Evolutionary conservation across 768 basidiomycete species (phyloP), one percentile per base, ranked within the genome.

Genomic region (Lactarius sanguifluus): DNA sequence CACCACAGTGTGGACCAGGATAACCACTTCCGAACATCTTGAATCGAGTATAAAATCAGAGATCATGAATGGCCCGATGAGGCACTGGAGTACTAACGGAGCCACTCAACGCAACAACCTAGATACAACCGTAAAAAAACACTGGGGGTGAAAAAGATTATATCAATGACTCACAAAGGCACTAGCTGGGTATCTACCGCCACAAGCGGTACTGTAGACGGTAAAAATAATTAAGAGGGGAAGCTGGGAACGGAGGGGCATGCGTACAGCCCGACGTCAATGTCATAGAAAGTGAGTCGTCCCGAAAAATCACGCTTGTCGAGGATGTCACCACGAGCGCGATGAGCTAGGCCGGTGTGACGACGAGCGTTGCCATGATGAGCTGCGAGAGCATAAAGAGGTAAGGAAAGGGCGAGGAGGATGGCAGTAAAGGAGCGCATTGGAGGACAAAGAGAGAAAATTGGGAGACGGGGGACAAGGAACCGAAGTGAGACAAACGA

Each of bases 1-100:
- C 77, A 73, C 82, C 83, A 75, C 92, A 94, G 45, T 85, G 60
- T 25, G 85, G 84, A 1, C 88, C 85, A 6, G 90, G 89, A 74
- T 85, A 89, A 7, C 82, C 82, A 47, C 65, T 66, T 16, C 88
- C 87, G 71, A 77, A 90, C 78, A 88, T 81, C 73, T 81, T 45
- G 23, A 12, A 54, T n/a, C 12, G 52, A 25, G 47, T 12, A 41
- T 12, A 30, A 40, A 20, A 20, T 66, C 57, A 66, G 50, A 6
- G 18, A 25, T 32, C 4, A 23, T 15, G 12, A 38, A 18, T 30
- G 12, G 32, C 9, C 32, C 9, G 15, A 36, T 6, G 16, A 58
- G 18, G 41, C 13, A 20, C 18, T 18, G 23, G 52, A 7, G 41
- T 38, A 65, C 70, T 59, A 18, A 70, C 70, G 12, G 32, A 15